These are phyloP conservation scores for Mucuna pruriens DNA, from an alignment of 306 rosid genomes.

Conservation along the genomic window DNA sequence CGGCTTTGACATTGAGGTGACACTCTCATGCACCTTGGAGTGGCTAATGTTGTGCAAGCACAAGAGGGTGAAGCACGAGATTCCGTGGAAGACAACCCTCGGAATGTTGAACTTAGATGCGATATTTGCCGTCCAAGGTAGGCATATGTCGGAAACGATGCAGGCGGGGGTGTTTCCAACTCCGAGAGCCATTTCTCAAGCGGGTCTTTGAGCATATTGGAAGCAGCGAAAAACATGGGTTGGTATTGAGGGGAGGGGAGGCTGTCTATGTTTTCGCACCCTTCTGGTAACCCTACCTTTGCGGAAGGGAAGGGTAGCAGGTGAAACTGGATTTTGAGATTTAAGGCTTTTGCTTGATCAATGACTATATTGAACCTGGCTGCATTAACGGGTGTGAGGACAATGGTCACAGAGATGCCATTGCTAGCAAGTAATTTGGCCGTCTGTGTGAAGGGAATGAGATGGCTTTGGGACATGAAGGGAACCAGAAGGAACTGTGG, in stretches of 20 bases:
- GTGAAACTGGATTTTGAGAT: conserved; percentile 48
- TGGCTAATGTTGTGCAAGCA: conserved; percentile 53
- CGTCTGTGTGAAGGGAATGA: conserved; percentile 73
- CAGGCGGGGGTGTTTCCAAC: conserved; percentile 48
- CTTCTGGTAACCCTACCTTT: conserved; percentile 67
- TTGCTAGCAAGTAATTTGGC: conserved; percentile 60
- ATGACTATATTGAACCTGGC: conserved; percentile 44
- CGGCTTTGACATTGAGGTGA: conserved; percentile 51
- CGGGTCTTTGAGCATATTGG: conserved; percentile 52
- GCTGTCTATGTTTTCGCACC: conserved; percentile 63
- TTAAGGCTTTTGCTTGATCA: conserved; percentile 43
- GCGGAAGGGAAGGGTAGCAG: conserved; percentile 58
- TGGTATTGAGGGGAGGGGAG: conserved; percentile 47
- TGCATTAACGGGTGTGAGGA: conserved; percentile 74
- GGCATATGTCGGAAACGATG: conserved; percentile 58
- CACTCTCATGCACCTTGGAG: conserved; percentile 45
- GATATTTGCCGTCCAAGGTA: conserved; percentile 56
- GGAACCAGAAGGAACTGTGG: conserved; percentile 72
- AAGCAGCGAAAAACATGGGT: conserved; percentile 28
- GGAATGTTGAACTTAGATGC: conserved; percentile 62
- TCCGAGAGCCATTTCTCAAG: conserved; percentile 49
- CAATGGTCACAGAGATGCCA: conserved; percentile 55
- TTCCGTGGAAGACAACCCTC: conserved; percentile 60
- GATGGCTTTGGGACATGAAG: conserved; percentile 83
- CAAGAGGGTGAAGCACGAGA: conserved; percentile 65